phyloP scores from a whole-genome alignment of 495 filamentous ascomycete species.

The Aspergillus homomorphus region DNA sequence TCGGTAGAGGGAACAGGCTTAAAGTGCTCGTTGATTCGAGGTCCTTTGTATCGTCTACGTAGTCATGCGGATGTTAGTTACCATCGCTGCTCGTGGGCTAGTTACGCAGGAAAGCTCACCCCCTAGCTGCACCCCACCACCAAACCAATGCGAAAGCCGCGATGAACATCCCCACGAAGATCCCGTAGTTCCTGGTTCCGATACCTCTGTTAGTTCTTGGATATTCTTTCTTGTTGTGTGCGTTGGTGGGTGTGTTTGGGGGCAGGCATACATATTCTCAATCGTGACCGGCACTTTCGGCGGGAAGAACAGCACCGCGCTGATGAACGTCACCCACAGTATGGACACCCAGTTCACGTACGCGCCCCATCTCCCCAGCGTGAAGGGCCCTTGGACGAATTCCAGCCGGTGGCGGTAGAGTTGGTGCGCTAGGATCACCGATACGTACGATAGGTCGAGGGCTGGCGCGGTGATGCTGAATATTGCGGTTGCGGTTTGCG shows the following conservation, averaged over 20 bases:
- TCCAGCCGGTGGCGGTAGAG: slow-evolving; percentile 55
- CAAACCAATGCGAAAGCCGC: slow-evolving; percentile 58
- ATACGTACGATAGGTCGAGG: slow-evolving; percentile 65
- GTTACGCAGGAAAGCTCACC: too few species aligned
- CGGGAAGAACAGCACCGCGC: slow-evolving; percentile 65
- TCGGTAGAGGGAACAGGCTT: slow-evolving; percentile 36
- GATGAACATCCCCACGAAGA: slow-evolving; percentile 62
- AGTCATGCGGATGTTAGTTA: neutral
- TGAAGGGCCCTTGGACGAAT: slow-evolving; percentile 64
- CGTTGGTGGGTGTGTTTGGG: too few species aligned
- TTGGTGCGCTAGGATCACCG: slow-evolving; percentile 64
- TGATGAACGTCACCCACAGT: slow-evolving; percentile 67
- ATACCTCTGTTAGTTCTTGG: neutral
- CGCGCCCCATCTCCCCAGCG: slow-evolving; percentile 58
- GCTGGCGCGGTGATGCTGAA: slow-evolving; percentile 71
- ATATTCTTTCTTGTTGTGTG: too few species aligned
- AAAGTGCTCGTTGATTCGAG: slow-evolving; percentile 50
- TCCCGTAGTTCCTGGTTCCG: slow-evolving; percentile 61
- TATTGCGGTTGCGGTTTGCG: slow-evolving; percentile 65
- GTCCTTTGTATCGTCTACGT: slow-evolving; percentile 52
- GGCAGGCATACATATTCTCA: slow-evolving; percentile 56
- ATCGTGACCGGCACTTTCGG: slow-evolving; percentile 57
- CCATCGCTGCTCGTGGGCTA: too few species aligned
- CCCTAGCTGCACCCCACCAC: slow-evolving; percentile 62
- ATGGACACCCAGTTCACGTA: slow-evolving; percentile 59